Evolutionary conservation across 805 yeast species (phyloP).

Genomic region (Pachysolen tannophilus): DNA sequence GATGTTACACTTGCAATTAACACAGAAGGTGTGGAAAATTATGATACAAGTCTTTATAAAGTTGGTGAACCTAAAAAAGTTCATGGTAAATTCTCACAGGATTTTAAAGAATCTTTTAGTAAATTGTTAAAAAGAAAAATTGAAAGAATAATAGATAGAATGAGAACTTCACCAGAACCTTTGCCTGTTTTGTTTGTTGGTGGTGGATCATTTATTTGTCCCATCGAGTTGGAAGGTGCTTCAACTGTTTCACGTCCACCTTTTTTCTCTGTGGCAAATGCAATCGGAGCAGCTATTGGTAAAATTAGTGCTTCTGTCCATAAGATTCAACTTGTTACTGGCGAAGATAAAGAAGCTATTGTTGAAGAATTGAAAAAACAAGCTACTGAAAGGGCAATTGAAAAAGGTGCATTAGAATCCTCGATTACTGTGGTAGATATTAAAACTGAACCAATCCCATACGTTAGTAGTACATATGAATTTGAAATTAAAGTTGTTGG

Average conservation of each 20-base stretch:
- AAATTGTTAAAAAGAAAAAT: slow-evolving; percentile 21
- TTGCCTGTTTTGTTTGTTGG: slow-evolving; percentile 38
- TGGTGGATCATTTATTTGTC: slow-evolving; percentile 41
- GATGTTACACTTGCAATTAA: slow-evolving; percentile 24
- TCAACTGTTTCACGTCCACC: slow-evolving; percentile 33
- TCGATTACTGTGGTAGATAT: slow-evolving; percentile 19
- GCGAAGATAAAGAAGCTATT: slow-evolving; percentile 13
- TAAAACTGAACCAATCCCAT: slow-evolving; percentile 23
- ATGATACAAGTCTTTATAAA: neutral
- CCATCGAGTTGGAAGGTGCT: slow-evolving; percentile 30
- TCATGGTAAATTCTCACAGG: slow-evolving; percentile 11
- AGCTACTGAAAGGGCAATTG: slow-evolving; percentile 14
- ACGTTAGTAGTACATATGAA: slow-evolving; percentile 24
- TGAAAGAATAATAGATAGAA: slow-evolving; percentile 32
- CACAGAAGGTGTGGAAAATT: slow-evolving; percentile 10
- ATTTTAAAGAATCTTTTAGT: slow-evolving; percentile 10
- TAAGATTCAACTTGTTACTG: slow-evolving; percentile 4
- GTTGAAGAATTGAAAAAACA: slow-evolving; percentile 14
- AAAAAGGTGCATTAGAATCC: slow-evolving; percentile 20
- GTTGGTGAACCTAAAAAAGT: slow-evolving; percentile 23
- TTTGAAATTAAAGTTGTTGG: slow-evolving; percentile 33
- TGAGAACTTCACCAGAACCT: slow-evolving; percentile 36
- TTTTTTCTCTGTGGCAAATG: slow-evolving; percentile 37
- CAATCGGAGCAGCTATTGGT: slow-evolving; percentile 44
- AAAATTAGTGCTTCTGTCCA: slow-evolving; percentile 27